Percentiles rank a stretch among this genome's conserved stretches.
phyloP scores from a whole-genome alignment of 768 basidiomycete genomes.

The Fistulinella prunicolor region DNA sequence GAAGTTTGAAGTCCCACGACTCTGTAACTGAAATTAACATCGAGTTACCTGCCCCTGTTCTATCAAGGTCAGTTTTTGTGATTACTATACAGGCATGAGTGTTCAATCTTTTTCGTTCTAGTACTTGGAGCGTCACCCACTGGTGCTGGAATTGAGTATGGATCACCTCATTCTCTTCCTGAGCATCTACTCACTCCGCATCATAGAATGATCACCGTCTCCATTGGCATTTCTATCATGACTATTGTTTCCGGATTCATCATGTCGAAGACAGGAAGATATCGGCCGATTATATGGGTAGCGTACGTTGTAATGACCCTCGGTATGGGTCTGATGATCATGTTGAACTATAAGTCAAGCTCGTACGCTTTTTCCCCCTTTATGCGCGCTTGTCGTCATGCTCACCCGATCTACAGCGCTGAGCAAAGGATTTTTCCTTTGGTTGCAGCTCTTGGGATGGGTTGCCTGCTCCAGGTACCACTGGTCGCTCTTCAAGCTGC shows the following conservation, averaged over 20 bases:
- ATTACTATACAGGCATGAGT: neutral
- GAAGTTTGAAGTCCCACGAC: neutral
- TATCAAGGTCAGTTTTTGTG: conserved; percentile 51
- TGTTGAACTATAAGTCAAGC: conserved; percentile 54
- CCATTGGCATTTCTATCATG: conserved; percentile 53
- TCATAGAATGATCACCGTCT: conserved; percentile 69
- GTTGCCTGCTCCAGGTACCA: conserved; percentile 61
- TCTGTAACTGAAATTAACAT: neutral
- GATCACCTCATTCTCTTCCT: neutral
- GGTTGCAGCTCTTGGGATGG: conserved; percentile 58
- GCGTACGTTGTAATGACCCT: conserved; percentile 53
- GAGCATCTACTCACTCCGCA: neutral
- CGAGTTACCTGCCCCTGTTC: conserved; percentile 67
- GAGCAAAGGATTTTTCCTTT: conserved; percentile 61
- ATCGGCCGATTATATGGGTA: conserved; percentile 61
- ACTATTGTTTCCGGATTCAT: conserved; percentile 58
- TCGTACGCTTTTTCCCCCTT: neutral
- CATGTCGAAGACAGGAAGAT: conserved; percentile 55
- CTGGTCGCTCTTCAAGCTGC: conserved; percentile 77
- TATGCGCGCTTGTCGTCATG: neutral
- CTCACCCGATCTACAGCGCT: conserved; percentile 39
- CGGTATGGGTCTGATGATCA: conserved; percentile 72
- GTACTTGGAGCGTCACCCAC: conserved; percentile 69
- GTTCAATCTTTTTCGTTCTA: neutral
- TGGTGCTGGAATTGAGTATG: conserved; percentile 57